These are phyloP conservation scores for Scytalidium sp. DNA, from an alignment of 2,329 filamentous ascomycete species.

Conservation along the genomic window DNA sequence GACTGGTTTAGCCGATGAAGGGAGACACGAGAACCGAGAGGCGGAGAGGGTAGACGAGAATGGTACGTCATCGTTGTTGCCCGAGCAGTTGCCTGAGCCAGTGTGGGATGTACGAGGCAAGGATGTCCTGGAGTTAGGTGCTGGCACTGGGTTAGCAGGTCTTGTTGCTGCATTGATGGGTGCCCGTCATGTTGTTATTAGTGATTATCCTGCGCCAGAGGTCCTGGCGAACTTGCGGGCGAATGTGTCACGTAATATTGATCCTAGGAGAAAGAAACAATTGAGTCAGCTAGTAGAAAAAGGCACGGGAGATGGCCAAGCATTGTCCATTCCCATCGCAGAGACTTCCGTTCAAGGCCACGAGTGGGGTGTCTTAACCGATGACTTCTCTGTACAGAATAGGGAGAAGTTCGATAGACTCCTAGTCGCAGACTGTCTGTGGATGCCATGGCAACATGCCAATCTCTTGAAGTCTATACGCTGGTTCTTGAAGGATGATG, in stretches of 20 bases:
- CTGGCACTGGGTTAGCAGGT: constrained; percentile 57
- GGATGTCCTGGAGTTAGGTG: constrained; percentile 62
- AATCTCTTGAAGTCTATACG: constrained; percentile 61
- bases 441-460: constrained; percentile 72
- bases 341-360: constrained; percentile 54
- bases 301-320: constrained; percentile 20
- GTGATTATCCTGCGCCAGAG: constrained; percentile 64
- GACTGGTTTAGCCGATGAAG: constrained; percentile 5
- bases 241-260: constrained; percentile 55
- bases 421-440: constrained; percentile 70
- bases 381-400: constrained; percentile 21
- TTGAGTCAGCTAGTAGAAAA: neutral
- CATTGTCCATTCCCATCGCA: constrained; percentile 8
- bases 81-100: neutral
- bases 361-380: constrained; percentile 55
- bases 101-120: constrained; percentile 48
- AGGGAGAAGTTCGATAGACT: constrained; percentile 54
- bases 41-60: constrained; percentile 19
- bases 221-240: constrained; percentile 55
- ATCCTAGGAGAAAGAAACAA: constrained; percentile 11
- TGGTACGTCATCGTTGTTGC: constrained; percentile 13
- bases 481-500: constrained; percentile 51
- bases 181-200: constrained; percentile 51
- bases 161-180: constrained; percentile 47
- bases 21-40: constrained; percentile 7